These are phyloP conservation scores for Vachellia pachyceras DNA, from an alignment of 306 rosid genomes.

Conservation along the genomic window DNA sequence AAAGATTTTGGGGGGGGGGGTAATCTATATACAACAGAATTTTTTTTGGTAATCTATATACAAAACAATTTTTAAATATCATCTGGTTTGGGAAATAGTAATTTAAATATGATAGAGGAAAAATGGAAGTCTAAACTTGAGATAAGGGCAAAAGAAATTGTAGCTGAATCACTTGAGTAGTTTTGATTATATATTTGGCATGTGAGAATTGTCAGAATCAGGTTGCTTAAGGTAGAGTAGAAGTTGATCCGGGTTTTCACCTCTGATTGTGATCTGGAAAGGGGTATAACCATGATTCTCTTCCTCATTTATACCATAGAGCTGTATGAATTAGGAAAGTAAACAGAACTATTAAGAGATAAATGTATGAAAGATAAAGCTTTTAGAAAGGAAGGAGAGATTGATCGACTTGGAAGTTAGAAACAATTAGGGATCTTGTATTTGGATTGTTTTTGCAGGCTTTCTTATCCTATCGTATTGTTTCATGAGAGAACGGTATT, in stretches of 20 bases:
- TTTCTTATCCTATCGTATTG: background rate
- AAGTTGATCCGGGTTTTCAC: background rate
- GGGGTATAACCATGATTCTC: background rate
- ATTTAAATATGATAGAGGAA: background rate
- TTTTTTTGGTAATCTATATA: background rate
- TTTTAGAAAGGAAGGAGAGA: background rate
- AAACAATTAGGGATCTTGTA: background rate
- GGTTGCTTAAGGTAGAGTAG: slow-evolving; percentile 7
- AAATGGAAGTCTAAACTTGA: slow-evolving; percentile 24
- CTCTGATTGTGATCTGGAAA: background rate
- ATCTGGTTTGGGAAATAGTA: slow-evolving; percentile 7
- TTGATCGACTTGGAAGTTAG: background rate
- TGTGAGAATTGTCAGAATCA: slow-evolving; percentile 4
- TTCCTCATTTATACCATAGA: background rate
- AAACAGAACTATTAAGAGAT: background rate
- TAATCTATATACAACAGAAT: background rate
- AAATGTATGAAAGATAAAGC: background rate
- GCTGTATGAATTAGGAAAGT: background rate
- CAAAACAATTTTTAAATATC: background rate
- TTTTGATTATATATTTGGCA: background rate
- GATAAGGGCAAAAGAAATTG: slow-evolving; percentile 20
- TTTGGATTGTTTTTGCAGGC: background rate
- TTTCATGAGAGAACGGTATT: background rate
- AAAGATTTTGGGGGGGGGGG: background rate
- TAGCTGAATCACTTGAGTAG: slow-evolving; percentile 7